Percentiles rank a stretch among this genome's conserved stretches.
These are phyloP conservation scores for Astrephomene gubernaculifera DNA, from an alignment of 139 green algal genomes.

Conservation along the genomic window DNA sequence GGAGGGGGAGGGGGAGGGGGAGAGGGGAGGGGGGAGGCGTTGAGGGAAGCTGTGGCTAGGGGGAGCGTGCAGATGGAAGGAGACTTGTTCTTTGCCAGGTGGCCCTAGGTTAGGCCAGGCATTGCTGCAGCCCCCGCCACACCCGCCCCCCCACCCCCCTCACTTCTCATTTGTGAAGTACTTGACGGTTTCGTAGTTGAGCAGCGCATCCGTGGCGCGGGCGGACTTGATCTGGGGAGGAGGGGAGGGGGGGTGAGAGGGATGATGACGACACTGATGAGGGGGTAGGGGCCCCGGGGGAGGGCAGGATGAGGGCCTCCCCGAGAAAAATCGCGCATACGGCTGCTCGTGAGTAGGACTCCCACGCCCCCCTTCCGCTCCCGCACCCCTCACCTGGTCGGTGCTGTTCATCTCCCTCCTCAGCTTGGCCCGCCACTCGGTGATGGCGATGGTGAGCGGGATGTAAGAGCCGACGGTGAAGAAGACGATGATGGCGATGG, in stretches of 20 bases:
- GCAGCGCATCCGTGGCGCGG: slow-evolving; percentile 86
- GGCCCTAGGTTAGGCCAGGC: too few species aligned
- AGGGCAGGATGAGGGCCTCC: background rate
- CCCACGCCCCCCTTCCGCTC: background rate
- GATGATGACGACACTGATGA: background rate
- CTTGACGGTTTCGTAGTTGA: slow-evolving; percentile 93
- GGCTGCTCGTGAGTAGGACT: background rate
- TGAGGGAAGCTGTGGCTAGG: too few species aligned
- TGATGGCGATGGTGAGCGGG: slow-evolving; percentile 88
- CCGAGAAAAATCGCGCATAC: too few species aligned
- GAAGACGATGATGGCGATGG: slow-evolving; percentile 86
- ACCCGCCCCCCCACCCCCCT: background rate
- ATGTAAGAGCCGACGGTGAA: slow-evolving; percentile 88
- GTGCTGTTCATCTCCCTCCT: slow-evolving; percentile 64
- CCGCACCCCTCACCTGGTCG: slow-evolving; percentile 39
- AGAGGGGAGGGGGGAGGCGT: background rate
- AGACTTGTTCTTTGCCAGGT: too few species aligned
- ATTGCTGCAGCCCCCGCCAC: background rate
- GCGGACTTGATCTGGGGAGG: slow-evolving; percentile 65
- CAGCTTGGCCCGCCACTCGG: slow-evolving; percentile 84
- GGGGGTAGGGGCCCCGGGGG: background rate
- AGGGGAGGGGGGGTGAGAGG: background rate
- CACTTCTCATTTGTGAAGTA: slow-evolving; percentile 86
- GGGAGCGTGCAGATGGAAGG: too few species aligned
- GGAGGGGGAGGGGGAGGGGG: background rate